phyloP scores from a whole-genome alignment of 78 protist species.

The Blattamonas nauphoetae region DNA sequence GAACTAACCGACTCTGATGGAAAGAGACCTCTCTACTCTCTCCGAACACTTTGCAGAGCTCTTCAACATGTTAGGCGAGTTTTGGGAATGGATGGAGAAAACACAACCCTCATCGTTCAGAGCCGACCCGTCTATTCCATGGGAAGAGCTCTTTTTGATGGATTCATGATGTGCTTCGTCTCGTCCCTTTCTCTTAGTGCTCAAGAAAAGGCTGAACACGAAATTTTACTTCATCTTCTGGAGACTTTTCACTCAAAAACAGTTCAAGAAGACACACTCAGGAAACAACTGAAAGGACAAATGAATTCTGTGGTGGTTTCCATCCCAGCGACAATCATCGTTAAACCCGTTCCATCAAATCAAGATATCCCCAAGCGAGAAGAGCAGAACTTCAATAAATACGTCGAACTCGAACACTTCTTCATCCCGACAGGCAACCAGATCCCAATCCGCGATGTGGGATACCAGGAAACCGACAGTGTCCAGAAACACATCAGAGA shows the following conservation, averaged over 20 bases:
- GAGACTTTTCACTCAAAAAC: too few relatives aligned
- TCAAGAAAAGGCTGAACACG: background rate
- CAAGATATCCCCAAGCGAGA: too few relatives aligned
- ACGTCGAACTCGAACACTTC: background rate
- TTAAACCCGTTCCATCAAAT: too few relatives aligned
- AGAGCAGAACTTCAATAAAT: too few relatives aligned
- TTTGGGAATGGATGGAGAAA: too few relatives aligned
- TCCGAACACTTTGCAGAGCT: slow-evolving; percentile 87
- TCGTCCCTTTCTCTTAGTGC: slow-evolving; percentile 49
- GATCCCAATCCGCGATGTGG: background rate
- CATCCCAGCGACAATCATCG: background rate
- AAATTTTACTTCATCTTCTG: background rate
- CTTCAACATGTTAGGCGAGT: slow-evolving; percentile 20
- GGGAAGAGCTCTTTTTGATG: slow-evolving; percentile 64
- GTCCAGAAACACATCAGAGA: slow-evolving; percentile 1
- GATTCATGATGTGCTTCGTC: slow-evolving; percentile 64
- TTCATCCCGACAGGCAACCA: background rate
- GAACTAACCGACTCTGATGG: slow-evolving; percentile 42
- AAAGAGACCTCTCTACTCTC: slow-evolving; percentile 73
- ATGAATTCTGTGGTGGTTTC: background rate
- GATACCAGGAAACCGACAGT: slow-evolving; percentile 7
- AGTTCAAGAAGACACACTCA: background rate
- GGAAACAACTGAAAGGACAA: background rate
- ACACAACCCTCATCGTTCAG: background rate
- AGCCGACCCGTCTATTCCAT: slow-evolving; percentile 53